Conservation (phyloP, 345 rosid genomes). For the Eucalyptus sp. region DNA sequence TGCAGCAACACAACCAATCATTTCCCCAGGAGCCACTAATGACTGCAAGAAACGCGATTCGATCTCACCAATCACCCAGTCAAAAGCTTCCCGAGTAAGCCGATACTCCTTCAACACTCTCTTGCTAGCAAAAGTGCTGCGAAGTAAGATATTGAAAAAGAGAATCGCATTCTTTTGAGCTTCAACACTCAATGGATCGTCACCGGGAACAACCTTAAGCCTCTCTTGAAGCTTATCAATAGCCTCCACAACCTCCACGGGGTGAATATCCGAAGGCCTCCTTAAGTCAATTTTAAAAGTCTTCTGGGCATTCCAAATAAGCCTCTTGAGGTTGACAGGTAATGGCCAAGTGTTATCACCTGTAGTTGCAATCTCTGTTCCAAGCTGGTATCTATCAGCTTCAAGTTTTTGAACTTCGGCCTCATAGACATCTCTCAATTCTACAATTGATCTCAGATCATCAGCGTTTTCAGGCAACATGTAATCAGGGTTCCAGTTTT, state of each 20-base stretch:
- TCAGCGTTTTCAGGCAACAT: constrained; percentile 75
- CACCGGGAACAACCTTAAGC: constrained; percentile 87
- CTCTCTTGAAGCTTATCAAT: constrained; percentile 95
- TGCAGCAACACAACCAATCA: constrained; percentile 99
- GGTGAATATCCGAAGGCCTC: constrained; percentile 81
- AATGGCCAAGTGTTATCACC: constrained; percentile 90
- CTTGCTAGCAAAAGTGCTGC: constrained; percentile 95
- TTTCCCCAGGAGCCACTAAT: constrained; percentile 90
- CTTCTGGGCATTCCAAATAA: constrained; percentile 97
- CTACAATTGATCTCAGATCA: constrained; percentile 77
- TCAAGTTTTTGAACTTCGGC: constrained; percentile 90
- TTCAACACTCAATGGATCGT: constrained; percentile 81
- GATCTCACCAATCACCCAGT: constrained; percentile 95
- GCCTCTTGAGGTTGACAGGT: constrained; percentile 92
- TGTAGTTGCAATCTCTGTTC: constrained; percentile 84
- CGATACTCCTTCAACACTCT: constrained; percentile 92
- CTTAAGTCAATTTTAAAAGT: constrained; percentile 78
- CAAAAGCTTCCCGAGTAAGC: constrained; percentile 93
- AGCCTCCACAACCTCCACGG: constrained; percentile 91
- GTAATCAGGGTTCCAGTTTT: constrained; percentile 76
- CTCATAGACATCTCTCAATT: constrained; percentile 82
- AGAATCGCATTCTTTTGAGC: constrained; percentile 97
- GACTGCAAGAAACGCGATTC: constrained; percentile 90
- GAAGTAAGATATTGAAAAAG: constrained; percentile 85
- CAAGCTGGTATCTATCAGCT: constrained; percentile 81